A percentile compares a stretch with the other conserved stretches of the same genome.
Evolutionary conservation across 129 eudicot genomes (phyloP).

Genomic region (Sambucus nigra): DNA sequence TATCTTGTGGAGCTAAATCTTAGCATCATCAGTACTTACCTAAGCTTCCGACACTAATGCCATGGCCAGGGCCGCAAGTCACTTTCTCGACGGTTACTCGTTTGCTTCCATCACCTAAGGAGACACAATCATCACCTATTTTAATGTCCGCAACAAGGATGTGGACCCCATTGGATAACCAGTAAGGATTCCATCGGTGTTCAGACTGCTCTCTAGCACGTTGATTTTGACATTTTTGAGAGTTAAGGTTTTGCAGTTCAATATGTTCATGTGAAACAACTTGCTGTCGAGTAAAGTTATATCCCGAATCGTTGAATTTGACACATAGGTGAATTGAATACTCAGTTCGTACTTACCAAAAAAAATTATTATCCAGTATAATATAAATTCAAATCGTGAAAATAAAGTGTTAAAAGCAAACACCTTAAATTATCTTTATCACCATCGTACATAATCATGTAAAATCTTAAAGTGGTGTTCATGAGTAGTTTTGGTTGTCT

Average conservation of each 20-base stretch:
- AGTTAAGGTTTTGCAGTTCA: slow-evolving; percentile 21
- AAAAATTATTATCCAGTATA: no score
- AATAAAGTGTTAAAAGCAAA: no score
- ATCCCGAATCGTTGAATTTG: slow-evolving; percentile 21
- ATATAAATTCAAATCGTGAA: no score
- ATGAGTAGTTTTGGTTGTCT: no score
- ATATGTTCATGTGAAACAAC: slow-evolving; percentile 30
- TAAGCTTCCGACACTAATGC: slow-evolving; percentile 47
- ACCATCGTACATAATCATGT: no score
- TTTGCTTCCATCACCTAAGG: slow-evolving; percentile 59
- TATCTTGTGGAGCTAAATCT: no score
- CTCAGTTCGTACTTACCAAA: no score
- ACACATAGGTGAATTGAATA: slow-evolving; percentile 20
- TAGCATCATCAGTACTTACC: slow-evolving; percentile 39
- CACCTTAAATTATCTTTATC: no score
- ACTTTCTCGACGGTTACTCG: slow-evolving; percentile 32
- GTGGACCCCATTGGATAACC: slow-evolving; percentile 22
- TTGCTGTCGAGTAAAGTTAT: slow-evolving; percentile 44
- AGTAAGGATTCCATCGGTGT: slow-evolving; percentile 61
- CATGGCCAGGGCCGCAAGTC: slow-evolving; percentile 70
- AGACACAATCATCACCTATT: slow-evolving; percentile 62
- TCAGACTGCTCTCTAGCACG: slow-evolving; percentile 36
- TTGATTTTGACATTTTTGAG: slow-evolving; percentile 17
- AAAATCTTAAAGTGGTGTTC: no score
- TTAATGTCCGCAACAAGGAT: slow-evolving; percentile 24